Conservation (phyloP, 202 grass and related monocot species). For the Panicum virgatum region DNA sequence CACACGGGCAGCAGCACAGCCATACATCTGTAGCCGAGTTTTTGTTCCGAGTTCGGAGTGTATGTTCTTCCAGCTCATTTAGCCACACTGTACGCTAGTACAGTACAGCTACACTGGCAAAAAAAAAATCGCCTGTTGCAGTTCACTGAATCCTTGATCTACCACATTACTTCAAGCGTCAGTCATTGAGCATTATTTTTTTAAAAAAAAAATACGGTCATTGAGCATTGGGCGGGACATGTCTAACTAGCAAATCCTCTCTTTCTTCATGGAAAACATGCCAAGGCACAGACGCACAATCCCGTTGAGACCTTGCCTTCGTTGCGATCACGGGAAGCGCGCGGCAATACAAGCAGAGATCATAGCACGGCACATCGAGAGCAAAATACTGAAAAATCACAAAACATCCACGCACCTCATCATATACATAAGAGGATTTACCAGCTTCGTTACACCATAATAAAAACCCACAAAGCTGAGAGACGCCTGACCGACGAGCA, state of each 20-base stretch:
- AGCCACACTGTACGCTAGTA: no score
- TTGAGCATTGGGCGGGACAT: background rate
- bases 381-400: background rate
- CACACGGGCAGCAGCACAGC: no score
- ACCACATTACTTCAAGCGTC: background rate
- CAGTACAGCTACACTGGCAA: background rate
- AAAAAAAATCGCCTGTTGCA: no score
- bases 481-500: background rate
- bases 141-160: background rate
- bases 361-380: background rate
- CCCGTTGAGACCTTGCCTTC: background rate
- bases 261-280: no score
- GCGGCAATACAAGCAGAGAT: background rate
- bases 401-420: background rate
- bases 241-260: no score
- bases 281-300: no score
- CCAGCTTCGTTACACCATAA: constrained; percentile 6
- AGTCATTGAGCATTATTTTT: no score
- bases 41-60: no score
- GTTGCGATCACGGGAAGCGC: background rate
- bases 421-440: background rate
- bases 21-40: no score
- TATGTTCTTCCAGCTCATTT: no score
- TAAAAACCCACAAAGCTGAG: background rate
- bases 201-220: no score